Evolutionary conservation across 768 basidiomycete species (phyloP).

Genomic region (Russula abietina): DNA sequence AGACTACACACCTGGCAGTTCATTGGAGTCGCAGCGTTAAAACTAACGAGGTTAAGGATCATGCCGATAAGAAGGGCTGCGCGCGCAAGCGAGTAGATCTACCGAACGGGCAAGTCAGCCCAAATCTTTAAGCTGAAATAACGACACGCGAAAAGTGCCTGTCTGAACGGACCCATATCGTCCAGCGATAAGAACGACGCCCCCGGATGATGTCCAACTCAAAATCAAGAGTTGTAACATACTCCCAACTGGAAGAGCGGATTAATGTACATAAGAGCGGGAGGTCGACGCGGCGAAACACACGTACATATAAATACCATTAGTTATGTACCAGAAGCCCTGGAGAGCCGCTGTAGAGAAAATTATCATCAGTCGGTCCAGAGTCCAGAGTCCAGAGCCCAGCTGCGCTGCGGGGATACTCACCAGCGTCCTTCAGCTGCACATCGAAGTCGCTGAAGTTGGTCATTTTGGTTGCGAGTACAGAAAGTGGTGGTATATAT

Average conservation of each 20-base stretch:
- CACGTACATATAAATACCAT: slow-evolving; percentile 1
- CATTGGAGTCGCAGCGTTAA: not conserved
- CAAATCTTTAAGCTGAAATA: not conserved
- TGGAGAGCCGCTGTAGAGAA: not conserved
- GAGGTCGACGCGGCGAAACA: not conserved
- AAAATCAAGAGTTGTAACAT: not conserved
- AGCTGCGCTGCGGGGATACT: not conserved
- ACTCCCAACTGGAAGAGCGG: not conserved
- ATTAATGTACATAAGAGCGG: not conserved
- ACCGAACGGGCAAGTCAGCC: not conserved
- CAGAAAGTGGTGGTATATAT: too few relatives aligned
- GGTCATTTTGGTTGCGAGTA: too few relatives aligned
- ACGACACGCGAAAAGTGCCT: not conserved
- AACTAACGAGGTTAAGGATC: not conserved
- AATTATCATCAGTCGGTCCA: not conserved
- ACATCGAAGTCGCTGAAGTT: too few relatives aligned
- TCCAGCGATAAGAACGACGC: slow-evolving; percentile 8
- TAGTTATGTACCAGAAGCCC: not conserved
- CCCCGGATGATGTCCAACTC: not conserved
- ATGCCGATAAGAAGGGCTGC: not conserved
- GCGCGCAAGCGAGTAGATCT: slow-evolving; percentile 1
- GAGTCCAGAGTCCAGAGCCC: not conserved
- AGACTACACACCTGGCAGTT: not conserved
- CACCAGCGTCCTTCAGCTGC: too few relatives aligned
- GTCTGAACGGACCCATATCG: slow-evolving; percentile 3